Conservation (phyloP, 768 basidiomycete species). For the Leccinum barrowsii region DNA sequence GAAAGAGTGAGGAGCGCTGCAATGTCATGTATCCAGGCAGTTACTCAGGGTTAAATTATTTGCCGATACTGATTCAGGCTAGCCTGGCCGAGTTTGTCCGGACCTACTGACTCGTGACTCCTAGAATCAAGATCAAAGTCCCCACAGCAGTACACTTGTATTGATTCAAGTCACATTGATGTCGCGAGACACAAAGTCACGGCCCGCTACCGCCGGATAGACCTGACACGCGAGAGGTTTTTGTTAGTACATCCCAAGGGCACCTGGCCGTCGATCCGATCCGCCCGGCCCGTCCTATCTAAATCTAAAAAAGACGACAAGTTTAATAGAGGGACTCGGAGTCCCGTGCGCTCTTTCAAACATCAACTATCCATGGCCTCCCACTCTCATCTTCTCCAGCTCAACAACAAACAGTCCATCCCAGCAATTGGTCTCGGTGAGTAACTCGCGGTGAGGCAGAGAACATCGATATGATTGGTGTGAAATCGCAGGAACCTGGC, state of each 20-base stretch:
- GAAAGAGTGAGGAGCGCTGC: not conserved
- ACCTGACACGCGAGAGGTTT: not conserved
- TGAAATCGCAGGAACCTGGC: constrained; percentile 65
- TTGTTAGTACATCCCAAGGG: not conserved
- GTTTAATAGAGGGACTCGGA: not conserved
- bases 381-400: constrained; percentile 48
- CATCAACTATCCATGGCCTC: constrained; percentile 29
- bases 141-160: not conserved
- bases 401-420: constrained; percentile 58
- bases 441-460: constrained; percentile 24
- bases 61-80: not conserved
- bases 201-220: not conserved
- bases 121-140: too few species aligned
- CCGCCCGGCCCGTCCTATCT: constrained; percentile 16
- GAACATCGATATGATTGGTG: not conserved
- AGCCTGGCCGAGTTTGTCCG: not conserved
- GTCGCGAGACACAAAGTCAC: not conserved
- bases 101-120: not conserved
- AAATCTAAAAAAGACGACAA: not conserved
- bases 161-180: not conserved
- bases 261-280: constrained; percentile 11
- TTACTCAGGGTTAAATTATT: not conserved
- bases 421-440: constrained; percentile 58
- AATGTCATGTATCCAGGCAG: not conserved
- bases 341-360: constrained; percentile 1